Base-by-base conservation (phyloP, 2,329 filamentous ascomycete species). In the Colletotrichum sp. region DNA sequence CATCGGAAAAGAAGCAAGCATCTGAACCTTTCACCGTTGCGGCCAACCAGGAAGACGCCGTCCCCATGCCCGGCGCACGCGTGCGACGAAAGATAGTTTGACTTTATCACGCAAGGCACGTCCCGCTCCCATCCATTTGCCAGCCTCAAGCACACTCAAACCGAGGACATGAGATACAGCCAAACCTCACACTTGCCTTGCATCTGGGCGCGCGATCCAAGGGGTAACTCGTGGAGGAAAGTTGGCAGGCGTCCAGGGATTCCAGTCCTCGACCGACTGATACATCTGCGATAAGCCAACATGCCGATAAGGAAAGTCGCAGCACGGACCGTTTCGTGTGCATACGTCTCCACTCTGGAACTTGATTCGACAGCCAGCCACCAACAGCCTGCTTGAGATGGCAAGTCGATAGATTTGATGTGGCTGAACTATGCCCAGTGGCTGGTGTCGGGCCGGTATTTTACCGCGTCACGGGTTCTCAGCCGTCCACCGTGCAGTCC, bases 401-500 rank as follows among this genome's bases (percentile, higher is more conserved):
- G 44, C 9, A 49, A 49, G 18, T n/a, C n/a, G 18, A n/a, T 49
- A n/a, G 10, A 49, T 12, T 6, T n/a, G 18, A 49, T 49, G 44
- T 49, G 44, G 44, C 26, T 62, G 18, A 32, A 4, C 6, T 5
- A 8, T 36, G 7, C 1, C 5, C n/a, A 24, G 52, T 36, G 66
- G 66, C 62, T 69, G 39, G 26, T 26, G 7, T 76, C 74, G 74
- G 74, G 32, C 74, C 70, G 71, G 65, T 44, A 49, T 76, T 65
- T 44, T 65, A 24, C 74, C 74, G 74, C 24, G 74, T 76, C 74
- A 76, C 74, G 74, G 28, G 74, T 76, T 65, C 74, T 73, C 74
- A 76, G 74, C 70, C 74, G 70, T 65, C 64, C 70, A 59, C 44
- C 10, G 44, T 69, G 39, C 72, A 44, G 49, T 71, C 63, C 77